Conservation (phyloP, 2,329 filamentous ascomycete species). For the Dactylellina parvicollis region DNA sequence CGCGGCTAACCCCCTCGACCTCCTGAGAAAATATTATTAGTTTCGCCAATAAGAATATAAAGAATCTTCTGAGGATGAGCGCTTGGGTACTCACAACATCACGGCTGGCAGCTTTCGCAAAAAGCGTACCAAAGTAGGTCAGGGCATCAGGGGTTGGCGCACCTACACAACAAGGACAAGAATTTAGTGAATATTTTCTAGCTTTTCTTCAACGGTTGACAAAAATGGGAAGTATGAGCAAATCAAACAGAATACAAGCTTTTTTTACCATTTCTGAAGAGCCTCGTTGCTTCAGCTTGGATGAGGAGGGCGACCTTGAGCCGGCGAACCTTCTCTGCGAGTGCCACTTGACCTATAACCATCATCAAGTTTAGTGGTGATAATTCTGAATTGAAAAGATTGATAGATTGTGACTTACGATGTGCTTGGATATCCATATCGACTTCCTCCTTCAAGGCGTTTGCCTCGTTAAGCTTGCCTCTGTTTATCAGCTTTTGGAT, state of each 20-base stretch:
- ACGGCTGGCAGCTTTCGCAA: constrained; percentile 26
- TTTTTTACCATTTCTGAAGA: constrained; percentile 22
- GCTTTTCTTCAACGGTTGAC: too few relatives aligned
- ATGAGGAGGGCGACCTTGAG: constrained; percentile 37
- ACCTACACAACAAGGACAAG: not conserved
- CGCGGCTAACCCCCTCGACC: constrained; percentile 7
- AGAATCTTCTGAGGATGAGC: not conserved
- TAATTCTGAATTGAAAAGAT: not conserved
- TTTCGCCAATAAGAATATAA: not conserved
- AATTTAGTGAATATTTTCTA: not conserved
- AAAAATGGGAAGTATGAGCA: too few relatives aligned
- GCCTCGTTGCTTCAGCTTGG: constrained; percentile 31
- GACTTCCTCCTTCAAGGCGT: constrained; percentile 10
- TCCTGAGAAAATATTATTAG: not conserved
- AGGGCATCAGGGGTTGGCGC: not conserved
- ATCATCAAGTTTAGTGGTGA: not conserved
- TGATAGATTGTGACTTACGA: constrained; percentile 1
- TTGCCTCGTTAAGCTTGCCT: constrained; percentile 19
- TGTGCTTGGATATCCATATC: constrained; percentile 28
- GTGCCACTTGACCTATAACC: constrained; percentile 21
- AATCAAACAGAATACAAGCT: too few relatives aligned
- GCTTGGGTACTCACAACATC: constrained; percentile 20
- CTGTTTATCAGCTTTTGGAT: constrained; percentile 2
- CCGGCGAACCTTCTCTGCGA: constrained; percentile 45
- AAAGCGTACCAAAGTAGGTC: constrained; percentile 21